Evolutionary conservation across 306 rosid genomes (phyloP).

Genomic region (Begonia masoniana): DNA sequence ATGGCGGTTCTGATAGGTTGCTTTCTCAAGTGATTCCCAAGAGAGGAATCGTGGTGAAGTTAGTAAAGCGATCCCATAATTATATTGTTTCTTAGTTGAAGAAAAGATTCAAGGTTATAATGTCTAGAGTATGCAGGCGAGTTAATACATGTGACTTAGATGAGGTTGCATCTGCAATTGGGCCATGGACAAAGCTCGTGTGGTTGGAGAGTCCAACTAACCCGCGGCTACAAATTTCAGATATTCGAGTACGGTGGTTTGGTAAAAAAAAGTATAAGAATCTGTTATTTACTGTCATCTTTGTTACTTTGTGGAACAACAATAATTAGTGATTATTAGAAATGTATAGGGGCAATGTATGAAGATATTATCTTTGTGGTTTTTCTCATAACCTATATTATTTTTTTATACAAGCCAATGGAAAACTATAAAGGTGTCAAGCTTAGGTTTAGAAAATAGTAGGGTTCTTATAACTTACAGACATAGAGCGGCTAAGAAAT

Average conservation of each 20-base stretch:
- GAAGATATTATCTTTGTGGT: no score
- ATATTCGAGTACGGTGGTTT: slow-evolving; percentile 60
- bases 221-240: slow-evolving; percentile 62
- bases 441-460: no score
- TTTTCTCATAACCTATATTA: no score
- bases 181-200: slow-evolving; percentile 75
- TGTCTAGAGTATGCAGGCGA: slow-evolving; percentile 43
- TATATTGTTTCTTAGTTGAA: slow-evolving; percentile 8
- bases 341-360: neutral
- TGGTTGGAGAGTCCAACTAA: slow-evolving; percentile 97
- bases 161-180: slow-evolving; percentile 76
- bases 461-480: no score
- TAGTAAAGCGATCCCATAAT: slow-evolving; percentile 24
- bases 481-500: no score
- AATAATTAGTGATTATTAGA: neutral
- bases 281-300: neutral
- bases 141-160: slow-evolving; percentile 63
- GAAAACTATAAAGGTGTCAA: no score
- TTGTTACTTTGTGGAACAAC: neutral
- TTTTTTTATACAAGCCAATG: no score
- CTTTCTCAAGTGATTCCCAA: slow-evolving; percentile 68
- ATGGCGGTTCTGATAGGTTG: slow-evolving; percentile 82
- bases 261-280: slow-evolving; percentile 8
- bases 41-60: slow-evolving; percentile 77
- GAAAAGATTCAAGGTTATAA: slow-evolving; percentile 14